Evolutionary conservation across 2,329 filamentous ascomycete genomes (phyloP).

Genomic region (Massarina eburnea): DNA sequence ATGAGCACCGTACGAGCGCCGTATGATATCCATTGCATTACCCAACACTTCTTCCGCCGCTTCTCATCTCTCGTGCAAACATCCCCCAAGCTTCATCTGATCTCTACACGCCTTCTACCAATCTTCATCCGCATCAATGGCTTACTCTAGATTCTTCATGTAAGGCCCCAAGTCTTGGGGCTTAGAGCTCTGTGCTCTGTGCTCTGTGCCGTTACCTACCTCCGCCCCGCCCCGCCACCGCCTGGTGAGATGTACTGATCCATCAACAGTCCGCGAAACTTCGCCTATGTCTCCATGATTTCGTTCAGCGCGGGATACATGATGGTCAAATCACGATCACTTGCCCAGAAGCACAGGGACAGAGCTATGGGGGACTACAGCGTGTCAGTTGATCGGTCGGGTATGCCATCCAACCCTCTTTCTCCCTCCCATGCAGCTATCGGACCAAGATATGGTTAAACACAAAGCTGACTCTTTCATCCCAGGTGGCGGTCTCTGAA

Average conservation of each 20-base stretch:
- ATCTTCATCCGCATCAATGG: slow-evolving; percentile 21
- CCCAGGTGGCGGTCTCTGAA: slow-evolving; percentile 6
- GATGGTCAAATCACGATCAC: slow-evolving; percentile 31
- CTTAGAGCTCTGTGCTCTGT: slow-evolving; percentile 1
- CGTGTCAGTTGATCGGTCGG: slow-evolving; percentile 40
- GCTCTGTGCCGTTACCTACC: background rate
- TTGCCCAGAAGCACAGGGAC: slow-evolving; percentile 32
- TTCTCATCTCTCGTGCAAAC: background rate
- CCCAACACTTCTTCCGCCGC: slow-evolving; percentile 7
- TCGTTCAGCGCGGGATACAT: slow-evolving; percentile 37
- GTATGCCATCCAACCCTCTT: slow-evolving; percentile 15
- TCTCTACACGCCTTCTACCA: background rate
- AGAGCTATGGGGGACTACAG: slow-evolving; percentile 36
- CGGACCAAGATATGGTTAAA: too few relatives aligned
- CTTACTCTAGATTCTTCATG: slow-evolving; percentile 33
- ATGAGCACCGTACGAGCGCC: slow-evolving; percentile 9
- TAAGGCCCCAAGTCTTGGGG: slow-evolving; percentile 21
- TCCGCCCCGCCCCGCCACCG: background rate
- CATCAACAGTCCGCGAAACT: slow-evolving; percentile 31
- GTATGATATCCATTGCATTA: background rate
- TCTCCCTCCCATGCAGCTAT: background rate
- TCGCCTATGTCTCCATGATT: slow-evolving; percentile 32
- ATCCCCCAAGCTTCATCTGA: background rate
- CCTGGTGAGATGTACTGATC: slow-evolving; percentile 18
- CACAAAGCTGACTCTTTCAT: too few relatives aligned